These are phyloP conservation scores for Sordaria brevicollis DNA, from an alignment of 495 filamentous ascomycete genomes.

Conservation along the genomic window DNA sequence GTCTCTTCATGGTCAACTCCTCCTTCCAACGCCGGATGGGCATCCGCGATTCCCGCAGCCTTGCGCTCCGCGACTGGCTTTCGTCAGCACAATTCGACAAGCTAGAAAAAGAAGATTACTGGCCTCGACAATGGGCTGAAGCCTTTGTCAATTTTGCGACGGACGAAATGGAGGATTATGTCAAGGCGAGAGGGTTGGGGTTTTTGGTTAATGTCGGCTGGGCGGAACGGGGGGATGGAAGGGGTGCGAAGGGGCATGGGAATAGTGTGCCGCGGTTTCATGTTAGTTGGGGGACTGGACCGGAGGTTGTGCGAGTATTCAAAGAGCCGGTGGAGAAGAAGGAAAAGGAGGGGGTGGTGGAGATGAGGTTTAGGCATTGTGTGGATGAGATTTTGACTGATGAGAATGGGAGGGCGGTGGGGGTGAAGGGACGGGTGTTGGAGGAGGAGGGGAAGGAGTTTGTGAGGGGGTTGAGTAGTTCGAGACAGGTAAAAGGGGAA, in stretches of 20 bases:
- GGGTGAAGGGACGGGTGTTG: conserved; percentile 36
- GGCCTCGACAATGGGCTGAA: conserved; percentile 42
- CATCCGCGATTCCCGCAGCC: conserved; percentile 35
- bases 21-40: conserved; percentile 38
- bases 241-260: conserved; percentile 35
- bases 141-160: conserved; percentile 44
- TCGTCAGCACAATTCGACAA: conserved; percentile 40
- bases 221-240: conserved; percentile 41
- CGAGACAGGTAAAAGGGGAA: conserved; percentile 23
- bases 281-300: conserved; percentile 40
- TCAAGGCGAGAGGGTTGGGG: conserved; percentile 32
- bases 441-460: conserved; percentile 32
- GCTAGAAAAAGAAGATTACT: conserved; percentile 30
- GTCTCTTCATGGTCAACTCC: conserved; percentile 41
- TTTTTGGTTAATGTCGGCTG: conserved; percentile 37
- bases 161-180: conserved; percentile 38
- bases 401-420: conserved; percentile 32
- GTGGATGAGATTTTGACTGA: conserved; percentile 40
- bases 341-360: conserved; percentile 33
- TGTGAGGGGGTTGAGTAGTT: conserved; percentile 32
- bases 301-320: conserved; percentile 41
- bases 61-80: conserved; percentile 42
- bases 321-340: conserved; percentile 35
- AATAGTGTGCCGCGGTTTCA: conserved; percentile 44
- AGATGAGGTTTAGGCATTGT: conserved; percentile 38